Evolutionary conservation across 2,329 filamentous ascomycete species (phyloP).

Genomic region (Parafenestella ontariensis): DNA sequence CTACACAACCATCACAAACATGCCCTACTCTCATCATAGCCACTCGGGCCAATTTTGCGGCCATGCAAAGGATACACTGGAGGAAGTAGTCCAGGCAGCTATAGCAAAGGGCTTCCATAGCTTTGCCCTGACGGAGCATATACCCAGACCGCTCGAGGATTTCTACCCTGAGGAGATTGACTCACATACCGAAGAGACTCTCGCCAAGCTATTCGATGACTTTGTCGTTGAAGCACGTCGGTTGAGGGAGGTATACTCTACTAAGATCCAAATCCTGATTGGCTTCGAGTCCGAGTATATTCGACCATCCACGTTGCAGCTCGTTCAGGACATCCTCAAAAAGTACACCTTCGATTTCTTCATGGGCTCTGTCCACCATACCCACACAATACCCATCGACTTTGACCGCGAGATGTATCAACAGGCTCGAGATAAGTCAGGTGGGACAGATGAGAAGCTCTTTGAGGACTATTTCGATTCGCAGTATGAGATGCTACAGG

Average conservation of each 20-base stretch:
- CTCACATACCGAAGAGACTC: slow-evolving; percentile 38
- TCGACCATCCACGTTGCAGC: slow-evolving; percentile 67
- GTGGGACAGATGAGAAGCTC: slow-evolving; percentile 67
- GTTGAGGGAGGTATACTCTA: slow-evolving; percentile 72
- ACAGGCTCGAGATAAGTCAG: slow-evolving; percentile 63
- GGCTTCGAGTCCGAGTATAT: slow-evolving; percentile 97
- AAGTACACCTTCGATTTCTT: slow-evolving; percentile 82
- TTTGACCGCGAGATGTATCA: slow-evolving; percentile 75
- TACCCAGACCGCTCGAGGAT: slow-evolving; percentile 80
- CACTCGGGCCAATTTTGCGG: slow-evolving; percentile 96
- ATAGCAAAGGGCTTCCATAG: slow-evolving; percentile 80
- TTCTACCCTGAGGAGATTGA: slow-evolving; percentile 89
- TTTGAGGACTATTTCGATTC: slow-evolving; percentile 88
- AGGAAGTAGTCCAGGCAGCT: slow-evolving; percentile 81
- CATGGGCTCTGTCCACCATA: slow-evolving; percentile 91
- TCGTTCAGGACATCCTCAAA: slow-evolving; percentile 66
- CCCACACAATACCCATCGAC: slow-evolving; percentile 86
- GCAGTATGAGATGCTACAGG: slow-evolving; percentile 80
- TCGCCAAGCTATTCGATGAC: slow-evolving; percentile 64
- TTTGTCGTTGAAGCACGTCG: slow-evolving; percentile 79
- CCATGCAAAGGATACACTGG: slow-evolving; percentile 84
- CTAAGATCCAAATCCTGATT: slow-evolving; percentile 78
- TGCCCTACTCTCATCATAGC: slow-evolving; percentile 98
- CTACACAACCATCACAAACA: slow-evolving; percentile 47
- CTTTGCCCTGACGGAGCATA: slow-evolving; percentile 92